phyloP scores from a whole-genome alignment of 129 eudicot species.

The Dittrichia graveolens region DNA sequence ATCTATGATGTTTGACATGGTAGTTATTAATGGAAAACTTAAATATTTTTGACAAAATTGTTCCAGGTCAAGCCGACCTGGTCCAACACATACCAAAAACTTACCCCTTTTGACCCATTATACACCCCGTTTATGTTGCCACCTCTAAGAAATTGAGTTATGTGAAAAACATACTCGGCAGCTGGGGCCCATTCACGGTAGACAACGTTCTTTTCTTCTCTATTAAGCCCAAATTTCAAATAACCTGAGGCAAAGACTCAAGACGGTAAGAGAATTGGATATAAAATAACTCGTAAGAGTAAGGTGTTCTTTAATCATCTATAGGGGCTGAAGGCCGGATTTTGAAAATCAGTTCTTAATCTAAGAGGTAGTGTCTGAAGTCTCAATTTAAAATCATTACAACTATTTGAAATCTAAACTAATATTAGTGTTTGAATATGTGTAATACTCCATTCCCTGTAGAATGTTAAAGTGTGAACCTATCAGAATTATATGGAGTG shows the following conservation, averaged over 20 bases:
- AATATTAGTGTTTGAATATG: background rate
- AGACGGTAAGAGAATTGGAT: background rate
- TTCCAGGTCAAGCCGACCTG: slow-evolving; percentile 3
- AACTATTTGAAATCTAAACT: too few relatives aligned
- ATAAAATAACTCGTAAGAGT: background rate
- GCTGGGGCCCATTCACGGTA: slow-evolving; percentile 99
- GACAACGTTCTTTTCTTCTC: slow-evolving; percentile 68
- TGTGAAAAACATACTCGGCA: slow-evolving; percentile 77
- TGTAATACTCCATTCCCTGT: too few relatives aligned
- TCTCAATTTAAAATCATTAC: too few relatives aligned
- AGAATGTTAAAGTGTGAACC: too few relatives aligned
- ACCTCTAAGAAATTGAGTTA: slow-evolving; percentile 6
- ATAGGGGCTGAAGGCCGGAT: too few relatives aligned
- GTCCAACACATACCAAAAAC: background rate
- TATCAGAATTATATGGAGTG: too few relatives aligned
- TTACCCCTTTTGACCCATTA: background rate
- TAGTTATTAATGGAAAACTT: background rate
- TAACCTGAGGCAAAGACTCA: slow-evolving; percentile 55
- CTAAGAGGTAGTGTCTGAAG: too few relatives aligned
- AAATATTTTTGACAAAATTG: background rate
- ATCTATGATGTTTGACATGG: background rate
- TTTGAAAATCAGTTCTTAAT: too few relatives aligned
- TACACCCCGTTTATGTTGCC: background rate
- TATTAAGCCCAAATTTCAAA: slow-evolving; percentile 78
- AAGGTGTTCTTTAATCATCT: background rate